Evolutionary conservation across 345 rosid genomes (phyloP).

Genomic region (Erodium maritimum): DNA sequence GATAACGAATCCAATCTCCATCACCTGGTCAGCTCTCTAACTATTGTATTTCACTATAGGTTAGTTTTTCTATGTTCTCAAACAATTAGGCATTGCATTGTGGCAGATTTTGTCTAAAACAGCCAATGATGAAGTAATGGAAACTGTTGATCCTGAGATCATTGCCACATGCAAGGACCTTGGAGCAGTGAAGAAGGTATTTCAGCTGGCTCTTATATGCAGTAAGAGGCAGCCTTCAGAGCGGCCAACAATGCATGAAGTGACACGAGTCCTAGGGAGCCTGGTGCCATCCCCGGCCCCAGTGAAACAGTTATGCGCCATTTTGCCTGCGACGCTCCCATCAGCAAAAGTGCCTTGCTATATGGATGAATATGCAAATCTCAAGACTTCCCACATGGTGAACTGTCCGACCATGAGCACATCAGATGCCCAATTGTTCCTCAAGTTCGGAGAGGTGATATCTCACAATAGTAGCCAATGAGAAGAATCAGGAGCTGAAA

Average conservation of each 20-base stretch:
- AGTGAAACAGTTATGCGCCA: conserved; percentile 28
- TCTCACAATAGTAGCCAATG: conserved; percentile 55
- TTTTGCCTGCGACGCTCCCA: not conserved
- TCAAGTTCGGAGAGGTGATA: conserved; percentile 86
- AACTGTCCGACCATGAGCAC: conserved; percentile 87
- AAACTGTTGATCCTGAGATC: conserved; percentile 70
- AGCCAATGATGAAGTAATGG: conserved; percentile 74
- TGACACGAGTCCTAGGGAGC: conserved; percentile 64
- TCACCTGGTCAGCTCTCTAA: conserved; percentile 55
- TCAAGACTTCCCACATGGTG: conserved; percentile 68
- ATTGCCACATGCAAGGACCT: conserved; percentile 64
- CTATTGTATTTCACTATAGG: not conserved
- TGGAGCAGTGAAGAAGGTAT: conserved; percentile 72
- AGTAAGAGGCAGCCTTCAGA: conserved; percentile 71
- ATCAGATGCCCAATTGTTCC: conserved; percentile 86
- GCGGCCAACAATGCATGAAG: conserved; percentile 88
- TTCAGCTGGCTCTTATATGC: conserved; percentile 81
- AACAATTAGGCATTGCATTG: not conserved
- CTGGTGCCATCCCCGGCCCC: conserved; percentile 28
- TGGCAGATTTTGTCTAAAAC: conserved; percentile 73
- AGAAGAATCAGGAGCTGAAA: not conserved
- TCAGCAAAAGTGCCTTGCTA: conserved; percentile 43
- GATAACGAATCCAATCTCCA: conserved; percentile 89
- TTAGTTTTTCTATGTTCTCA: not conserved
- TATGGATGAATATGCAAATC: conserved; percentile 76